These are phyloP conservation scores for Fusarium vanettenii DNA, from an alignment of 2,329 filamentous ascomycete genomes.

Conservation along the genomic window DNA sequence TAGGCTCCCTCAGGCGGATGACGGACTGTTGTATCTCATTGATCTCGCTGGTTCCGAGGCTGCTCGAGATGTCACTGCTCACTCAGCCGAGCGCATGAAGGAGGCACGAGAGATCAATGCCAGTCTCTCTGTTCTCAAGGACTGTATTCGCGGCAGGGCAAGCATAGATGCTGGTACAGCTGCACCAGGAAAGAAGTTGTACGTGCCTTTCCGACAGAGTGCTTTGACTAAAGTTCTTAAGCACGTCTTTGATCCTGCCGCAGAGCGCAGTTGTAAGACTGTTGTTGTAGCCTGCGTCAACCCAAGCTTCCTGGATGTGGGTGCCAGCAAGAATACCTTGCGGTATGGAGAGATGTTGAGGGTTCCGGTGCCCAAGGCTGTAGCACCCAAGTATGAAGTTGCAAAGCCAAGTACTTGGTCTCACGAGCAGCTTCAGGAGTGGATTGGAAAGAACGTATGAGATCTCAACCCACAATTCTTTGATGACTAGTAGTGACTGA, in stretches of 20 bases:
- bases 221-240: constrained; percentile 61
- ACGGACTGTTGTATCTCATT: constrained; percentile 59
- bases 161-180: constrained; percentile 45
- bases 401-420: constrained; percentile 53
- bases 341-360: constrained; percentile 61
- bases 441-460: constrained; percentile 54
- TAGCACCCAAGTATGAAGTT: constrained; percentile 38
- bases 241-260: constrained; percentile 59
- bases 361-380: constrained; percentile 49
- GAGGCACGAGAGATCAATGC: constrained; percentile 61
- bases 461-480: no score
- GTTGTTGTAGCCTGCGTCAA: constrained; percentile 61
- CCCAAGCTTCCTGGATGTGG: constrained; percentile 57
- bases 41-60: constrained; percentile 63
- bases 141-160: constrained; percentile 62
- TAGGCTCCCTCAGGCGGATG: constrained; percentile 41
- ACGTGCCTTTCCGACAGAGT: constrained; percentile 60
- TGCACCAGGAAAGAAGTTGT: constrained; percentile 45
- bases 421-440: constrained; percentile 51
- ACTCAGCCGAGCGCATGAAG: constrained; percentile 57
- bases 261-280: constrained; percentile 54
- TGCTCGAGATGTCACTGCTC: constrained; percentile 54
- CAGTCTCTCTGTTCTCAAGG: constrained; percentile 62
- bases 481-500: background rate
- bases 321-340: constrained; percentile 60